Evolutionary conservation across 306 rosid genomes (phyloP), one percentile per base, ranked within the genome.

Genomic region (Cicer arietinum): DNA sequence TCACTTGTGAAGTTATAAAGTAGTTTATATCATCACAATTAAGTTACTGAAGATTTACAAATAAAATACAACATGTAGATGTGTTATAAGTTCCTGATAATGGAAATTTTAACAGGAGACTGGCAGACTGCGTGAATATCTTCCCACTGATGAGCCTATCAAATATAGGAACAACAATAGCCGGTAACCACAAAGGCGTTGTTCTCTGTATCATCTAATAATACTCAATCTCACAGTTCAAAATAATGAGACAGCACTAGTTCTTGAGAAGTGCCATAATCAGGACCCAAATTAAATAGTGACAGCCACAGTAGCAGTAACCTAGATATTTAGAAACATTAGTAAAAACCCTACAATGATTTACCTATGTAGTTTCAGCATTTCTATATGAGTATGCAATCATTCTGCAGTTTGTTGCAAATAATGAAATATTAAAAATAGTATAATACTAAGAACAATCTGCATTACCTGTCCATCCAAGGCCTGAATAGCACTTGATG

Each of bases 401-500:
- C 65, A 82, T 45, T 69, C 12, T 52, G 56, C 18, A 76, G 22
- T 74, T 45, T 16, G 62, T 62, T 64, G 4, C 37, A 46, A 53
- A 10, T 68, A 40, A 39, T 18, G 13, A 67, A 43, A 61, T 20
- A 8, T 41, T 56, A 60, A 35, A 37, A 71, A 66, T 53, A 69
- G 64, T 12, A 57, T 44, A 71, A 66, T 53, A 69, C 73, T 9
- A 57, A 50, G 16, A 70, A 37, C 9, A 43, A 66, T 40, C 64
- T 42, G 44, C 45, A 17, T 41, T 88, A 95, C 99, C 97, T 92
- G 90, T 51, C 92, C 90, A 70, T 92, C 96, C 82, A 92, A 76
- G 30, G 96, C 96, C 81, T 92, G 96, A 47, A 90, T 77, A 25
- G 99, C 98, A 84, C 90, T 90, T 41, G 96, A 84, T 40, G 99